Base-by-base conservation (phyloP, 306 rosid genomes). In the Ammopiptanthus mongolicus region DNA sequence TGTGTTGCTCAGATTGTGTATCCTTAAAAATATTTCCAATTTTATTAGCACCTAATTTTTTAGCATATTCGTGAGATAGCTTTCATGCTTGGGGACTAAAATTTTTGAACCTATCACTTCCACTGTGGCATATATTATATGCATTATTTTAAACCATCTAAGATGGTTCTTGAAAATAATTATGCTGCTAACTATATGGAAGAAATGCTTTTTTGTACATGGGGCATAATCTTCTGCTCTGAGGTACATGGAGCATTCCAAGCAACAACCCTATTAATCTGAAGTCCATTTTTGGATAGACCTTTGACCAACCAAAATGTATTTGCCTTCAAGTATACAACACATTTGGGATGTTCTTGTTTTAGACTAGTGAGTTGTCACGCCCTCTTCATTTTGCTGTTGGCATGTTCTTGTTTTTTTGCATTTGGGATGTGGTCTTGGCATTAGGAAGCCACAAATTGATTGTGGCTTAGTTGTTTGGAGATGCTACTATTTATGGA, bases 1-100 rank as follows among this genome's bases (percentile, higher is more conserved):
- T 93, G 97, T 0, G 87, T 93, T 84, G 97, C 98, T 75, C 98
- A 93, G 76, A 93, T 93, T 83, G 98, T 93, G n/a, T n/a, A n/a
- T n/a, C n/a, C n/a, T n/a, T n/a, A n/a, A n/a, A n/a, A n/a, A n/a
- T n/a, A n/a, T n/a, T n/a, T n/a, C n/a, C n/a, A n/a, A n/a, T n/a
- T n/a, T n/a, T n/a, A n/a, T n/a, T n/a, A n/a, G n/a, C n/a, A 93
- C 91, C 98, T 96, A 21, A n/a, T 3, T 56, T 5, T 17, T 41
- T 65, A 58, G 46, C 39, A 15, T 14, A 41, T 46, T 44, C 42
- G 10, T 39, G 9, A 63, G 68, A 69, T 48, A 6, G 60, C 4
- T 34, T 56, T 66, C 55, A 58, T 34, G 22, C 58, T 47, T 10
- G 51, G 39, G 55, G 51, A 23, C 73, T 5, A 5, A 46, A 57